A percentile compares a stretch with the other conserved stretches of the same genome.
Conservation (phyloP, 768 basidiomycete genomes). For the Austroboletus festivus region DNA sequence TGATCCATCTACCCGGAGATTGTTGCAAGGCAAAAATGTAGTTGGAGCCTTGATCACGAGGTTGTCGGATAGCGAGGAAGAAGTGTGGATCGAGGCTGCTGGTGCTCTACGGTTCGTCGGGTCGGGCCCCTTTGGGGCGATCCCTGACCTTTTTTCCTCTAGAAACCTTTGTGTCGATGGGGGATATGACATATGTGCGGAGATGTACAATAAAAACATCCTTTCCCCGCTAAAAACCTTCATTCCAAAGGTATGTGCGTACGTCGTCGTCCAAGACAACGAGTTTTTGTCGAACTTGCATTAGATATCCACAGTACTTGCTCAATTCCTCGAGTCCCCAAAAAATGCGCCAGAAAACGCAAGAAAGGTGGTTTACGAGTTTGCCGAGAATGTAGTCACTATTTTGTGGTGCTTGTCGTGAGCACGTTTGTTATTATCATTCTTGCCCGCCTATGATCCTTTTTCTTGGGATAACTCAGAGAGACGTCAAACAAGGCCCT, state of each 20-base stretch:
- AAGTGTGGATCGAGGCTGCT: constrained; percentile 85
- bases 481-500: constrained; percentile 91
- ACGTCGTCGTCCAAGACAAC: background rate
- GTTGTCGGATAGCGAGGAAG: constrained; percentile 86
- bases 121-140: background rate
- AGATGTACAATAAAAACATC: constrained; percentile 97
- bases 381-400: constrained; percentile 91
- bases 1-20: constrained; percentile 84
- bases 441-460: background rate
- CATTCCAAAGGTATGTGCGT: constrained; percentile 68
- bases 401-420: constrained; percentile 93
- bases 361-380: constrained; percentile 76
- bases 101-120: constrained; percentile 75
- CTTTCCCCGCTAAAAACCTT: constrained; percentile 72
- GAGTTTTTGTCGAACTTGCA: background rate
- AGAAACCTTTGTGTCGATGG: constrained; percentile 96
- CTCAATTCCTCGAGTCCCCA: constrained; percentile 61
- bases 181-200: constrained; percentile 91
- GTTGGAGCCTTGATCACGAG: constrained; percentile 83
- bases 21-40: constrained; percentile 88
- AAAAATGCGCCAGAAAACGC: constrained; percentile 65
- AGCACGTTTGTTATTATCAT: constrained; percentile 36
- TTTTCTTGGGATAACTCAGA: constrained; percentile 39
- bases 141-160: constrained; percentile 8
- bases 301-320: constrained; percentile 72